Percentiles rank a stretch among this genome's conserved stretches.
Conservation (phyloP, 495 filamentous ascomycete species). For the Ascobolus immersus region DNA sequence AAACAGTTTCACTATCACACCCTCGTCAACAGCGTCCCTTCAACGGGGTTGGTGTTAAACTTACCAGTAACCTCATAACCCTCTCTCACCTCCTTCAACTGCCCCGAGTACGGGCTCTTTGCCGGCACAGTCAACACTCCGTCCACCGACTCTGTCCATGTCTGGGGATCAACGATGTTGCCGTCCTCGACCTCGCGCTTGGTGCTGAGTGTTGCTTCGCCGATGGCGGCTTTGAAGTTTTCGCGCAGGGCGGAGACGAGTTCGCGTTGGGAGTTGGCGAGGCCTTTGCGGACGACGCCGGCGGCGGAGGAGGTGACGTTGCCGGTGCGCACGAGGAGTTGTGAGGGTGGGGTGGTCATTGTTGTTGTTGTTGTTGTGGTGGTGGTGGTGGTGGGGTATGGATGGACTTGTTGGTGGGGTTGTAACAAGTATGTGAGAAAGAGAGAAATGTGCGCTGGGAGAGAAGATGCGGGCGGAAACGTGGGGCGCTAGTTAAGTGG, state of each 20-base stretch:
- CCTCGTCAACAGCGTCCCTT: background rate
- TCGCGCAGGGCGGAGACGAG: constrained; percentile 13
- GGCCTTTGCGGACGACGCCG: constrained; percentile 15
- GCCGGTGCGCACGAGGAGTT: constrained; percentile 10
- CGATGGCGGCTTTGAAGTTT: constrained; percentile 9
- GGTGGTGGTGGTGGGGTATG: background rate
- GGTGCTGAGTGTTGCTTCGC: background rate
- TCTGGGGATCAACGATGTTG: background rate
- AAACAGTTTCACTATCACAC: constrained; percentile 12
- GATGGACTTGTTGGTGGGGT: background rate
- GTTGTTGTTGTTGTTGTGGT: background rate
- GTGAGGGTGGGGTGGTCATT: background rate
- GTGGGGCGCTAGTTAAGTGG: too few relatives aligned
- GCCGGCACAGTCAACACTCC: constrained; percentile 7
- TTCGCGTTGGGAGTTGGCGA: constrained; percentile 11
- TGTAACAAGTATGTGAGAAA: too few relatives aligned
- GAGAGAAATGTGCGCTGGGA: too few relatives aligned
- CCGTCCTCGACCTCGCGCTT: background rate
- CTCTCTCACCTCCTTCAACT: constrained; percentile 9
- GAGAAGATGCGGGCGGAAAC: too few relatives aligned
- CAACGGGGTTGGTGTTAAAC: too few relatives aligned
- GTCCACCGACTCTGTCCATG: constrained; percentile 9
- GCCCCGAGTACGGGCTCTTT: constrained; percentile 1
- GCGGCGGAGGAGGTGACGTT: constrained; percentile 15
- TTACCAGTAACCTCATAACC: constrained; percentile 15